Percentiles rank a stretch among this genome's conserved stretches.
Conservation (phyloP, 1,139 yeast genomes). For the Chernovozyma sophiae-reginae region DNA sequence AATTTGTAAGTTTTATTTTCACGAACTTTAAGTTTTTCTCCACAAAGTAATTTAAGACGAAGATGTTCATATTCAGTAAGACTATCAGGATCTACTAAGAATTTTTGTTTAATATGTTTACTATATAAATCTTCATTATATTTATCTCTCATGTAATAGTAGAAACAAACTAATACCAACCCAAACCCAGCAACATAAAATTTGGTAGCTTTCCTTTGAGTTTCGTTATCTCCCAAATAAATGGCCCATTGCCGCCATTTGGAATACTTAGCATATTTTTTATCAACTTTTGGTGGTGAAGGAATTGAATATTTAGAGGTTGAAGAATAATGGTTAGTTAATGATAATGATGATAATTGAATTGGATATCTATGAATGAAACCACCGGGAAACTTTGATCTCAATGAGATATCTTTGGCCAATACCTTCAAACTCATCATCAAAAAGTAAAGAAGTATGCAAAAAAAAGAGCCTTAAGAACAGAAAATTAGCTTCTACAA, state of each 20-base stretch:
- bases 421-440: background rate
- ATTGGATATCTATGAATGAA: no score
- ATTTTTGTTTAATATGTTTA: constrained; percentile 39
- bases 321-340: background rate
- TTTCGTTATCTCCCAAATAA: constrained; percentile 34
- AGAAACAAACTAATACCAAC: constrained; percentile 54
- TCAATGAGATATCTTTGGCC: background rate
- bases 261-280: background rate
- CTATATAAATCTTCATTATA: constrained; percentile 64
- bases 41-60: constrained; percentile 51
- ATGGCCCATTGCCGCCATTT: constrained; percentile 36
- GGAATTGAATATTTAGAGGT: background rate
- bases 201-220: constrained; percentile 37
- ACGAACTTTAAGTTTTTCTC: constrained; percentile 50
- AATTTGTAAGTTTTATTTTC: constrained; percentile 51
- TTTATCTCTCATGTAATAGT: constrained; percentile 63
- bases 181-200: constrained; percentile 58
- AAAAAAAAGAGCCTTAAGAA: no score
- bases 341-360: no score
- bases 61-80: constrained; percentile 61
- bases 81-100: constrained; percentile 31
- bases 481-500: no score
- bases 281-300: constrained; percentile 1
- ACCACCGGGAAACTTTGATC: no score
- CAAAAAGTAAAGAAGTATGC: no score